phyloP scores from a whole-genome alignment of 2,329 filamentous ascomycete species.

The Trichoderma semiorbis region DNA sequence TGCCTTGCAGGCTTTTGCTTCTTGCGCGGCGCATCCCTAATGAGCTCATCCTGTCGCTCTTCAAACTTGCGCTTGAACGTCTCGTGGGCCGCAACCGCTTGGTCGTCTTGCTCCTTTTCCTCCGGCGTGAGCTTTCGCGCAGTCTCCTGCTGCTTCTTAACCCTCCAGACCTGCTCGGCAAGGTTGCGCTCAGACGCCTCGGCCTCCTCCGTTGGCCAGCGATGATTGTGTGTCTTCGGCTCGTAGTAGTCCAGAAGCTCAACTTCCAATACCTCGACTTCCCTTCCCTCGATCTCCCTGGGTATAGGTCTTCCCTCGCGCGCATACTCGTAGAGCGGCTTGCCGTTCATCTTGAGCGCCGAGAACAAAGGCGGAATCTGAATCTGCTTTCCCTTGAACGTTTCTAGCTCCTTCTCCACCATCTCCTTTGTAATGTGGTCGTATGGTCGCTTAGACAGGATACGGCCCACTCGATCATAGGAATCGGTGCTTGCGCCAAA shows the following conservation, averaged over 20 bases:
- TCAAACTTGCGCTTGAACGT: conserved; percentile 57
- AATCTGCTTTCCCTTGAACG: conserved; percentile 78
- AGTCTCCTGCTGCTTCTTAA: conserved; percentile 54
- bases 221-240: conserved; percentile 73
- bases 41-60: conserved; percentile 54
- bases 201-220: conserved; percentile 78
- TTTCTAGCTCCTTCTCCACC: conserved; percentile 71
- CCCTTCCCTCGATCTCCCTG: conserved; percentile 74
- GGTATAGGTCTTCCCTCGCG: conserved; percentile 84
- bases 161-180: conserved; percentile 67
- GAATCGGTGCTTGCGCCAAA: conserved; percentile 92
- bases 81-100: conserved; percentile 54
- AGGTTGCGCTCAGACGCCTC: conserved; percentile 70
- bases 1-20: conserved; percentile 30
- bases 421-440: conserved; percentile 75
- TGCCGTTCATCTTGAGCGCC: conserved; percentile 87
- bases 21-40: conserved; percentile 47
- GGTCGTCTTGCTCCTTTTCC: conserved; percentile 53
- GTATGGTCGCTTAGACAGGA: conserved; percentile 71
- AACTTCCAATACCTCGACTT: conserved; percentile 73
- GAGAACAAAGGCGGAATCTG: conserved; percentile 93
- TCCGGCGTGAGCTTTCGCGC: conserved; percentile 50
- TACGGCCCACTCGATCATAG: conserved; percentile 82
- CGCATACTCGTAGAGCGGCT: conserved; percentile 94
- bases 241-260: conserved; percentile 83